Evolutionary conservation across 345 rosid species (phyloP), one percentile per base, ranked within the genome.

Genomic region (Pugionium dolabratum): DNA sequence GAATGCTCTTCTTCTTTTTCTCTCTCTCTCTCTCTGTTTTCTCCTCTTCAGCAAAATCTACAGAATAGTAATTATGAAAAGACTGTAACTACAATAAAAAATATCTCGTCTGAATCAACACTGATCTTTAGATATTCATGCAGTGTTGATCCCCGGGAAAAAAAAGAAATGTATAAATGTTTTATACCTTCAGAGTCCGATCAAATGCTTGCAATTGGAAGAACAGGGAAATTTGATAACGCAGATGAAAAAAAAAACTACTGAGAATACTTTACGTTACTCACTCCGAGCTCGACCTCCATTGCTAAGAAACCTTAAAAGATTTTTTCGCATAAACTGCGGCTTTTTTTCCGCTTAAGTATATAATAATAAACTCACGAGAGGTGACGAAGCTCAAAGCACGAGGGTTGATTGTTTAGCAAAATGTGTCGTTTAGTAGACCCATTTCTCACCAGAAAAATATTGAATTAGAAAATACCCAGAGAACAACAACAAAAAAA

Each of bases 341-440:
- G 36, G 36, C 4, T 33, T 33, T 33, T 33, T 33, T 33, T 33
- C 5, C 5, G 3, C 3, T 5, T 33, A 18, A 18, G 18, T 18
- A 18, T 33, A 33, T 41, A 1, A 60, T 42, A 53, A 59, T 25
- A 33, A 33, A 33, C 35, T 73, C 77, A 66, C 72, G 63, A 73
- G 72, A 59, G 56, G 43, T 28, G 29, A 51, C 4, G 37, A 64
- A 33, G 77, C 72, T 59, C 72, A 62, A 73, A 66, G 63, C 77
- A 73, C 77, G 77, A 73, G 72, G 33, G 72, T 73, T 52, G 63
- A 53, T 66, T 59, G 18, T 66, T 66, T 52, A 53, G 51, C 33
- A 59, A 66, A 59, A 2, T 54, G 77, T 66, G 77, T 66, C 77
- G 60, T 66, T 45, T 73, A 66, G 67, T 66, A 73, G 57, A 39